Percentiles rank a stretch among this genome's conserved stretches.
Evolutionary conservation across 495 filamentous ascomycete genomes (phyloP).

Genomic region (Neurospora sp.): DNA sequence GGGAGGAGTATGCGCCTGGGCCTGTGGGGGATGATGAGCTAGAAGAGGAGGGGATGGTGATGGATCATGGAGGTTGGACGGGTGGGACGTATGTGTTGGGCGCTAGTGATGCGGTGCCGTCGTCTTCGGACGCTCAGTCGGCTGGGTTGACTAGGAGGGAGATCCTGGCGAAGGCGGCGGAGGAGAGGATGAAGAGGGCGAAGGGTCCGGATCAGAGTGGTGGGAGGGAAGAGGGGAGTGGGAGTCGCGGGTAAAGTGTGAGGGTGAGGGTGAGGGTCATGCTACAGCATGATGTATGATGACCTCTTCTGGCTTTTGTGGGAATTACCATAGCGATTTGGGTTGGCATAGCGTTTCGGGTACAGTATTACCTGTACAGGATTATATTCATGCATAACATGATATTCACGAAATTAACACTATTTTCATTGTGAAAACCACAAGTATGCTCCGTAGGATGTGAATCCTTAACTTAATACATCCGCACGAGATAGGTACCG

Average conservation of each 20-base stretch:
- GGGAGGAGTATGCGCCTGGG: constrained; percentile 52
- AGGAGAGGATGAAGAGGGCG: constrained; percentile 56
- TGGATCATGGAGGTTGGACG: constrained; percentile 76
- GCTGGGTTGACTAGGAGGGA: constrained; percentile 46
- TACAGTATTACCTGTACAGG: neutral
- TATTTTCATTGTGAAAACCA: neutral
- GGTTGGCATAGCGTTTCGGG: neutral
- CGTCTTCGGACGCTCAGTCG: constrained; percentile 7
- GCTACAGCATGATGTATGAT: neutral
- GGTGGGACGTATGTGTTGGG: constrained; percentile 82
- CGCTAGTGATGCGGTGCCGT: constrained; percentile 17
- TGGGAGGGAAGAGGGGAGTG: constrained; percentile 12
- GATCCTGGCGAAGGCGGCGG: constrained; percentile 62
- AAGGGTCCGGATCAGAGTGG: constrained; percentile 9
- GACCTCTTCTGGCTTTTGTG: neutral
- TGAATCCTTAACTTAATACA: neutral
- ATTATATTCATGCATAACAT: neutral
- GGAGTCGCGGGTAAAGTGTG: neutral
- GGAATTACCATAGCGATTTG: neutral
- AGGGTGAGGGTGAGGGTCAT: neutral
- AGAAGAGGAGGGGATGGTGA: constrained; percentile 46
- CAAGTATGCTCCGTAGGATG: neutral
- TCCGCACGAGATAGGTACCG: neutral
- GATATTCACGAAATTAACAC: neutral
- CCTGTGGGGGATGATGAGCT: constrained; percentile 6